Evolutionary conservation across 2,329 filamentous ascomycete genomes (phyloP), one percentile per base, ranked within the genome.

Genomic region (Neocatenulostroma microsporum): DNA sequence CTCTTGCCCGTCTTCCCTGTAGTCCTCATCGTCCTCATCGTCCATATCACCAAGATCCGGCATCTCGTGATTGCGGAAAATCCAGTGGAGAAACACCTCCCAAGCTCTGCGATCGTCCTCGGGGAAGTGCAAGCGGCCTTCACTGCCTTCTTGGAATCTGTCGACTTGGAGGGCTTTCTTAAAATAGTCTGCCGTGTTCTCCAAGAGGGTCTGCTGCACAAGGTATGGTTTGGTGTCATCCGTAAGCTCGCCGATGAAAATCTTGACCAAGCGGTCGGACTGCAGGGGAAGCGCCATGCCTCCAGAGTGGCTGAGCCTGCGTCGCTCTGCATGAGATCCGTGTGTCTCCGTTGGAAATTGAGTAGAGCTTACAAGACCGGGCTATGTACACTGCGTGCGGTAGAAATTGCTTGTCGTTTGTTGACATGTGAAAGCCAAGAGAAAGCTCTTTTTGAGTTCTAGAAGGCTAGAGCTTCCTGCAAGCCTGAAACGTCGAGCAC

Each of bases 121-220:
- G 18, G 31, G 37, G 30, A 35, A 34, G 24, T 35, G 30, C 3
- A 39, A 17, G 11, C 32, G n/a, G 31, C 24, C 37, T 23, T 21
- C 7, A n/a, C 35, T 7, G 12, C 37, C 30, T 17, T 39, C 37
- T 27, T 30, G 4, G 28, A 11, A 4, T 30, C 7, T 30, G n/a
- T 30, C 4, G 14, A 17, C n/a, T 17, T 11, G 5, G 25, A 27
- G 25, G 14, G 15, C 12, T 17, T 17, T 30, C 28, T 15, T 13
- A 13, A 10, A 34, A n/a, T 21, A 21, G 17, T 12, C 17, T 13
- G 30, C 12, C n/a, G 15, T 21, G 4, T 7, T 8, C 17, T 21
- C 17, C 30, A 29, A 14, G 13, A 14, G 11, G 7, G 9, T 29
- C 15, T 29, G 26, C 26, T 10, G 26, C 7, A 29, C 26, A 14